Evolutionary conservation across 2,329 filamentous ascomycete species (phyloP).

Genomic region (Paraconiothyrium sp.): DNA sequence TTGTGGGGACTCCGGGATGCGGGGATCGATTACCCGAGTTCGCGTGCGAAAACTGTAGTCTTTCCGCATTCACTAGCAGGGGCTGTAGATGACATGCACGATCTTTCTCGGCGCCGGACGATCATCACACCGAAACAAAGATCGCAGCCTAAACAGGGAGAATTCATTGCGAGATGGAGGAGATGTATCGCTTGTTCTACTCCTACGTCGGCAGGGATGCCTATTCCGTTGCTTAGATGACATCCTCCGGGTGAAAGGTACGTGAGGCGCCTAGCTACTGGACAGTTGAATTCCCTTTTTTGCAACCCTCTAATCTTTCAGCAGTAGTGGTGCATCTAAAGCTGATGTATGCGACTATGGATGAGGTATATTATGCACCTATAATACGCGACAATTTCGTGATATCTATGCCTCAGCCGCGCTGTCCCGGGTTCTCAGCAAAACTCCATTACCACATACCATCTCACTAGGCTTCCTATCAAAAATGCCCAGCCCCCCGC

Average conservation of each 20-base stretch:
- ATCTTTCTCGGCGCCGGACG: neutral
- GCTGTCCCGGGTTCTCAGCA: constrained; percentile 9
- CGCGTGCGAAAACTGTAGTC: neutral
- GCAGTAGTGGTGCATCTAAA: neutral
- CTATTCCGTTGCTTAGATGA: neutral
- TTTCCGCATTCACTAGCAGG: neutral
- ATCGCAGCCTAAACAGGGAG: neutral
- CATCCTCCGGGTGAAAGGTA: neutral
- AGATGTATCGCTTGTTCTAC: neutral
- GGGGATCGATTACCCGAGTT: constrained; percentile 1
- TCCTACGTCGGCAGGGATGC: neutral
- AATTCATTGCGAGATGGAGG: neutral
- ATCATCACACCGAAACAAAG: neutral
- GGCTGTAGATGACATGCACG: neutral
- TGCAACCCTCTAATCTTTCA: neutral
- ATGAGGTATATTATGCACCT: neutral
- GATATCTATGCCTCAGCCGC: neutral
- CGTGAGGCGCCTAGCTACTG: neutral
- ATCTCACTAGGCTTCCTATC: constrained; percentile 35
- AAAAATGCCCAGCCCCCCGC: constrained; percentile 40
- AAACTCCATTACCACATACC: constrained; percentile 38
- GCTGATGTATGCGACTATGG: too few species aligned
- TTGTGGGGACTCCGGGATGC: constrained; percentile 2
- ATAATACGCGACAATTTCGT: neutral
- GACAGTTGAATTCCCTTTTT: neutral